Evolutionary conservation across 2,329 filamentous ascomycete species (phyloP), one percentile per base, ranked within the genome.

Genomic region (Colletotrichum filicis): DNA sequence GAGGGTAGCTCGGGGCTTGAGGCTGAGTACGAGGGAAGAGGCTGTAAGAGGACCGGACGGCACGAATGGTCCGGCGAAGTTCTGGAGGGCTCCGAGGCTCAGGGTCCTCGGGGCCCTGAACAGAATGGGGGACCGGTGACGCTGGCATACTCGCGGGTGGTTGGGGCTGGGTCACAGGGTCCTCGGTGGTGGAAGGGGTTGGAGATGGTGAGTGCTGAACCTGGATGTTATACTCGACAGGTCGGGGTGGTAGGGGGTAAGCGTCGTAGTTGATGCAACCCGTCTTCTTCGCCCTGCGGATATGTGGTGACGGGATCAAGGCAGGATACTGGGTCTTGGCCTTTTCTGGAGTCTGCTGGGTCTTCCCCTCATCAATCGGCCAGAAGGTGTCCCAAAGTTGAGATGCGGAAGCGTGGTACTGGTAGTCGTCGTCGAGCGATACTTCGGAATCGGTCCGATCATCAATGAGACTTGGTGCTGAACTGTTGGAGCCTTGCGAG

Each of bases 371-470:
- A 56, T 72, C 68, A 11, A 46, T 76, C 11, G 75, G 80, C 87
- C 86, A 88, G 76, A 88, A 90, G 66, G 81, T 86, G 76, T 89
- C 85, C 87, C 87, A 90, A 2, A 88, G 77, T 75, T 87, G 84
- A 30, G 83, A 78, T 5, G 82, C 82, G 37, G 86, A 83, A 24
- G 82, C 77, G 68, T 86, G 84, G 74, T 87, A 86, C 72, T 87
- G 84, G 68, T 84, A 84, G 75, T 89, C 87, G 55, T 88, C 87
- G 24, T 90, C 87, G 37, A 81, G 75, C 6, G 87, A 89, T 22
- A 80, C 78, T 64, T 89, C 88, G 5, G 87, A 89, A 75, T 88
- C 87, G 7, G 82, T 82, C 5, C 83, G 84, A 76, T 89, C 85
- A 74, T 89, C 87, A 19, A 87, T 83, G 77, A 89, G 82, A 32